These are phyloP conservation scores for Cyclanthera cordifolia DNA, from an alignment of 306 rosid genomes.

Conservation along the genomic window DNA sequence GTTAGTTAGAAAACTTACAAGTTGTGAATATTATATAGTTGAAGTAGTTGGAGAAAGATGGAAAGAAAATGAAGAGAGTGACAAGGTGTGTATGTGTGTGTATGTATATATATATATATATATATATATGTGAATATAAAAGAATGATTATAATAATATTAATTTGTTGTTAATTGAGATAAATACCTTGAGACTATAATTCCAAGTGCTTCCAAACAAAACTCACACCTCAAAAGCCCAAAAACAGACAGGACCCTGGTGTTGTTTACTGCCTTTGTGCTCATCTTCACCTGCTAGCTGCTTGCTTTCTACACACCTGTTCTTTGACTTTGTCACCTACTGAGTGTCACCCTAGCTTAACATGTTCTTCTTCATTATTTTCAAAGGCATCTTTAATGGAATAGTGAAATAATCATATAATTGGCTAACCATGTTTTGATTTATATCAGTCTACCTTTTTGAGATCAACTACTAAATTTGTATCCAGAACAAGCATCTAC, in stretches of 20 bases:
- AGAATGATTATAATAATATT: slow-evolving; percentile 20
- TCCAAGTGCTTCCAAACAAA: slow-evolving; percentile 74
- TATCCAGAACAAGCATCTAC: too few relatives aligned
- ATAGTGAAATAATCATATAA: neutral
- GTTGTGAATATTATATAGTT: slow-evolving; percentile 23
- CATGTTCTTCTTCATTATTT: neutral
- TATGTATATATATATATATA: too few relatives aligned
- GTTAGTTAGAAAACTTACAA: slow-evolving; percentile 22
- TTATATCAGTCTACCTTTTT: neutral
- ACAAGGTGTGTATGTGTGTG: too few relatives aligned
- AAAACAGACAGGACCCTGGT: slow-evolving; percentile 45
- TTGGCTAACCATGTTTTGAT: neutral
- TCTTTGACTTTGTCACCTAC: slow-evolving; percentile 1
- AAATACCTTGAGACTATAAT: slow-evolving; percentile 29
- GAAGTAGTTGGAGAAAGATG: slow-evolving; percentile 42
- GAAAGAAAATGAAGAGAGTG: slow-evolving; percentile 33
- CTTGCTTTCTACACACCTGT: neutral
- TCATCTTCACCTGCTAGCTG: slow-evolving; percentile 12
- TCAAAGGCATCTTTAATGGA: neutral
- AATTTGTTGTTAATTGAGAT: slow-evolving; percentile 15
- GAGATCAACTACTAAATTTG: too few relatives aligned
- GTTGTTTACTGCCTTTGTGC: slow-evolving; percentile 28
- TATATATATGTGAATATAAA: slow-evolving; percentile 15
- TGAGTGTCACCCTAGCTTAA: neutral
- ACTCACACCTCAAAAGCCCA: slow-evolving; percentile 61